Evolutionary conservation across 2,329 filamentous ascomycete species (phyloP), one percentile per base, ranked within the genome.

Genomic region (Fusarium sp.): DNA sequence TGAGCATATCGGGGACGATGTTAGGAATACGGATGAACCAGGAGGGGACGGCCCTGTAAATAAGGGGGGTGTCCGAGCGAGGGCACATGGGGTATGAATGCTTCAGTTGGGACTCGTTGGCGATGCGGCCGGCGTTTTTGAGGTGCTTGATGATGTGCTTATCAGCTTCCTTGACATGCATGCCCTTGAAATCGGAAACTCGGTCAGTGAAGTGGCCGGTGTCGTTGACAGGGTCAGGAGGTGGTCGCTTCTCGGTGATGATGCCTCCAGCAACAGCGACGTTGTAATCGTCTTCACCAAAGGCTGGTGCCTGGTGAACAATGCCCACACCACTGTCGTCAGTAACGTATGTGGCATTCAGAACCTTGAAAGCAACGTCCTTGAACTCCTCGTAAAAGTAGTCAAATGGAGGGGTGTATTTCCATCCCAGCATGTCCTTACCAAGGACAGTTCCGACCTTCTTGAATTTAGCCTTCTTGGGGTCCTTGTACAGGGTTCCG

Each of bases 81-180:
- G 92, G 94, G 80, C 95, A 98, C 88, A 95, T 95, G 21, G 93
- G 94, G 79, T 97, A 97, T 74, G 93, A 95, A 83, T 98, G 95
- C 77, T 88, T 93, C 66, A 97, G 87, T 80, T 97, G 93, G 48
- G 92, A 93, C 70, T 97, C 94, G 29, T 94, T 92, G 35, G 97
- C 86, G 52, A 98, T 78, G 55, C 93, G 89, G 16, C 92, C 93
- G 21, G 86, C 88, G 24, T 86, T 86, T 80, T 96, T 97, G 31
- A 98, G 84, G 74, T 94, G 83, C 81, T 97, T 97, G 79, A 98
- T 93, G 78, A 98, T 98, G 71, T 89, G 89, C 84, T 95, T 97
- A 79, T 98, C 95, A 10, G 95, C 95, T 64, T 89, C 89, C 82
- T 98, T 98, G 75, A 98, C 94, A 77, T 98, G 91, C 82, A 93